Conservation (phyloP, 2,329 filamentous ascomycete genomes). For the Purpureocillium lavendulum region DNA sequence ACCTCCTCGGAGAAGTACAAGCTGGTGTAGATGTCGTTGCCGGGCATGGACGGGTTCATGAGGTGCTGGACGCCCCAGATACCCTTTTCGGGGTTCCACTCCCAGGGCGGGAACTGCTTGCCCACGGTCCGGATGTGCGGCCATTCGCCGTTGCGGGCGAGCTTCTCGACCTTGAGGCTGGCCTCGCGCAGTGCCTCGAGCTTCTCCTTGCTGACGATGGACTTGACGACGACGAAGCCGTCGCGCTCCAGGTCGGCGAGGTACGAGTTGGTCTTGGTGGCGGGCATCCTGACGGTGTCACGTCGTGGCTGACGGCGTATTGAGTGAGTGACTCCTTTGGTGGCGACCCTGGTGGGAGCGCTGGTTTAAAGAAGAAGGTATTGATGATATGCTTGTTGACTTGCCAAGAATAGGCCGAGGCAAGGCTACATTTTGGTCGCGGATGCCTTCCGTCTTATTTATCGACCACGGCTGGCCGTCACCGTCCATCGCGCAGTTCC, state of each 20-base stretch:
- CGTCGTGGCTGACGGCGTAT: background rate
- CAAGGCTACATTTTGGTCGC: too few species aligned
- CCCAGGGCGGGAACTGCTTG: slow-evolving; percentile 89
- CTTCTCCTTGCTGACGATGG: slow-evolving; percentile 47
- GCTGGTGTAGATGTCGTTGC: slow-evolving; percentile 51
- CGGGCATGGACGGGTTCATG: slow-evolving; percentile 62
- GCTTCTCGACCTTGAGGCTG: slow-evolving; percentile 44
- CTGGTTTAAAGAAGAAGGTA: background rate
- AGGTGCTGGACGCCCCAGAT: slow-evolving; percentile 91
- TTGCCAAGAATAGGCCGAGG: too few species aligned
- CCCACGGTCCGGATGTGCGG: slow-evolving; percentile 75
- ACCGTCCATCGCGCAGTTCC: too few species aligned
- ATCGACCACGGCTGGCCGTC: too few species aligned
- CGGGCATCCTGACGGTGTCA: slow-evolving; percentile 8
- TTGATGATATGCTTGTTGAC: too few species aligned
- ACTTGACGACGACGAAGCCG: slow-evolving; percentile 68
- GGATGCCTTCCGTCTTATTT: too few species aligned
- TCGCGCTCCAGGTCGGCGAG: slow-evolving; percentile 52
- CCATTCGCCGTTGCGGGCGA: slow-evolving; percentile 66
- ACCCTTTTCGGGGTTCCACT: slow-evolving; percentile 47
- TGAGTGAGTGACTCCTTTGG: too few species aligned
- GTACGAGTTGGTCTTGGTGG: slow-evolving; percentile 7
- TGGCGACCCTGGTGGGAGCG: background rate
- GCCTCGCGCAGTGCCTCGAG: slow-evolving; percentile 53
- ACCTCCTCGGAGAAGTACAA: slow-evolving; percentile 66